Evolutionary conservation across 768 basidiomycete species (phyloP).

Genomic region (Ramaria rubella): DNA sequence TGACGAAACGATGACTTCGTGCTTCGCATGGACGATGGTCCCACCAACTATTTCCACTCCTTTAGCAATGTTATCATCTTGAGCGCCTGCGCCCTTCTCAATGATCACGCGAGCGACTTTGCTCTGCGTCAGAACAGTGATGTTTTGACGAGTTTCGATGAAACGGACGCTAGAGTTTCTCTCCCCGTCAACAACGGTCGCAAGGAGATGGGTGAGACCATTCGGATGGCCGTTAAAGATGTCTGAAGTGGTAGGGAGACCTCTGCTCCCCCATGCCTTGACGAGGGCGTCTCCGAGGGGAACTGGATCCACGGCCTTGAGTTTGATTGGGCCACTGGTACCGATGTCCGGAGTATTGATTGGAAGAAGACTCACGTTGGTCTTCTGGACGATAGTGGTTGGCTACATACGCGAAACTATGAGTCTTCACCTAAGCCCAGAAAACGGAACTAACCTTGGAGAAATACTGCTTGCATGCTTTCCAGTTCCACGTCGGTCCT

Average conservation of each 20-base stretch:
- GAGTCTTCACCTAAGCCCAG: neutral
- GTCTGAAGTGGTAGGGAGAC: neutral
- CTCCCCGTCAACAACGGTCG: neutral
- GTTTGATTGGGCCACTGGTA: neutral
- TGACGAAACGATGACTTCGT: neutral
- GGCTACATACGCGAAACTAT: neutral
- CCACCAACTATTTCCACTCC: neutral
- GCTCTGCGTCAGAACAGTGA: neutral
- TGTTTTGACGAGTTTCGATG: neutral
- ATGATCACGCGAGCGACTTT: neutral
- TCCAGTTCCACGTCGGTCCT: neutral
- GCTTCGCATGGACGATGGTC: neutral
- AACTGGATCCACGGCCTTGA: neutral
- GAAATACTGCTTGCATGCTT: conserved; percentile 1
- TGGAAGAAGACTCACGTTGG: neutral
- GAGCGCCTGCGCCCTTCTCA: neutral
- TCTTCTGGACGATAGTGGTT: neutral
- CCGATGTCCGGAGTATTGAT: neutral
- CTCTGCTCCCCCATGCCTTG: neutral
- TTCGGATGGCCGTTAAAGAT: neutral
- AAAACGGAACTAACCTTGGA: neutral
- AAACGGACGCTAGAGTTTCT: neutral
- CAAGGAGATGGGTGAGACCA: neutral
- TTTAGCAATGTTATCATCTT: neutral
- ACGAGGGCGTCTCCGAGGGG: neutral